Percentiles rank a stretch among this genome's conserved stretches.
Conservation (phyloP, 2,329 filamentous ascomycete species). For the Mariannaea sp. region DNA sequence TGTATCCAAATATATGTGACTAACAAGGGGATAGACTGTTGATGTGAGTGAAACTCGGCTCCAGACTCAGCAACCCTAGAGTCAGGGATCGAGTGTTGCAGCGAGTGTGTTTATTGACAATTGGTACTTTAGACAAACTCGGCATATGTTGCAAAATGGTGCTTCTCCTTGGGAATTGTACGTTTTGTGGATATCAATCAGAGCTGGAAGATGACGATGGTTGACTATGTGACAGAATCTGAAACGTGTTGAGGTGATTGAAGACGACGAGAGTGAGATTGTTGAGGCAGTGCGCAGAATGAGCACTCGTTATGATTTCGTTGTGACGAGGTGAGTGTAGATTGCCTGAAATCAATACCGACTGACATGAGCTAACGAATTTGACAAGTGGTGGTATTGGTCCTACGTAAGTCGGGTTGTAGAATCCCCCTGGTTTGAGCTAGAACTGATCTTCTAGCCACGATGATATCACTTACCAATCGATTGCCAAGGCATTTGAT, state of each 20-base stretch:
- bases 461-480: slow-evolving; percentile 96
- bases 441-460: slow-evolving; percentile 61
- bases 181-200: slow-evolving; percentile 22
- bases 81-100: neutral
- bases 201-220: neutral
- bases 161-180: slow-evolving; percentile 66
- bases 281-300: slow-evolving; percentile 84
- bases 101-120: slow-evolving; percentile 25
- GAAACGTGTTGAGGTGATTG: slow-evolving; percentile 89
- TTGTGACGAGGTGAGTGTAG: slow-evolving; percentile 74
- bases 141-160: slow-evolving; percentile 67
- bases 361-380: slow-evolving; percentile 18
- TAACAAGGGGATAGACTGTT: slow-evolving; percentile 41
- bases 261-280: slow-evolving; percentile 90
- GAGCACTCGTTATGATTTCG: slow-evolving; percentile 89
- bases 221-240: slow-evolving; percentile 56
- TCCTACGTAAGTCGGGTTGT: slow-evolving; percentile 70
- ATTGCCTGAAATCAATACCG: neutral
- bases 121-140: slow-evolving; percentile 61
- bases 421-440: neutral
- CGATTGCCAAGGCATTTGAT: slow-evolving; percentile 87
- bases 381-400: slow-evolving; percentile 81
- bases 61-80: slow-evolving; percentile 1
- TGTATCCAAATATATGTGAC: neutral
- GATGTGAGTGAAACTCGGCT: slow-evolving; percentile 42